Conservation (phyloP, 2,329 filamentous ascomycete species). For the Nemania sp. region DNA sequence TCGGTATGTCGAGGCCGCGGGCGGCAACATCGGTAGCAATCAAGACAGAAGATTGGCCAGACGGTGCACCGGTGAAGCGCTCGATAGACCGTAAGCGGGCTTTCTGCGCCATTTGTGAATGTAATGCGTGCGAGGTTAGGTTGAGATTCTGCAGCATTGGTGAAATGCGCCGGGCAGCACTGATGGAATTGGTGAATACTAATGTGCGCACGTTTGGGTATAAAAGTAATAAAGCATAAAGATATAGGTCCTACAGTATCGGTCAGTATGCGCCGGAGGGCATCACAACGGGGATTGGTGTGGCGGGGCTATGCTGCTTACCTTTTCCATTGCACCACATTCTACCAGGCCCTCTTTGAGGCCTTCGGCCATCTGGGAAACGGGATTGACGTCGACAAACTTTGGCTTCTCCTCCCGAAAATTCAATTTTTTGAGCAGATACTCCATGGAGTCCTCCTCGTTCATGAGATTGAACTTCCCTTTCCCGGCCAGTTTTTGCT, state of each 20-base stretch:
- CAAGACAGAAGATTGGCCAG: conserved; percentile 66
- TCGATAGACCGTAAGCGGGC: conserved; percentile 92
- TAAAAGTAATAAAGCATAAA: conserved; percentile 84
- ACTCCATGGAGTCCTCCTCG: conserved; percentile 85
- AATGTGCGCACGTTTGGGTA: conserved; percentile 81
- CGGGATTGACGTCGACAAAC: conserved; percentile 90
- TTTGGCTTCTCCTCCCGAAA: conserved; percentile 84
- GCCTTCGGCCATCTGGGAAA: conserved; percentile 83
- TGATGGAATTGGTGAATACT: conserved; percentile 96
- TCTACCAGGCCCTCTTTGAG: conserved; percentile 90
- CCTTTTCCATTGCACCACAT: conserved; percentile 92
- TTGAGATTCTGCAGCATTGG: conserved; percentile 84
- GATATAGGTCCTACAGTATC: conserved; percentile 75
- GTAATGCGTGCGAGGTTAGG: conserved; percentile 75
- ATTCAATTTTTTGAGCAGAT: conserved; percentile 85
- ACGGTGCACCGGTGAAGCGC: conserved; percentile 72
- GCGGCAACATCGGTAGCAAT: conserved; percentile 94
- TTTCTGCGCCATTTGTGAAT: conserved; percentile 96
- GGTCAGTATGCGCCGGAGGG: conserved; percentile 9
- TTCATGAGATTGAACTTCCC: conserved; percentile 68
- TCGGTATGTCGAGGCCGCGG: conserved; percentile 88
- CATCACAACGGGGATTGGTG: neutral
- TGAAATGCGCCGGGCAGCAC: conserved; percentile 82
- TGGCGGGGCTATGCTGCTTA: conserved; percentile 41
- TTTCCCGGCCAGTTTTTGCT: conserved; percentile 87